Conservation (phyloP, 2,329 filamentous ascomycete genomes). For the Epichloe sp. region DNA sequence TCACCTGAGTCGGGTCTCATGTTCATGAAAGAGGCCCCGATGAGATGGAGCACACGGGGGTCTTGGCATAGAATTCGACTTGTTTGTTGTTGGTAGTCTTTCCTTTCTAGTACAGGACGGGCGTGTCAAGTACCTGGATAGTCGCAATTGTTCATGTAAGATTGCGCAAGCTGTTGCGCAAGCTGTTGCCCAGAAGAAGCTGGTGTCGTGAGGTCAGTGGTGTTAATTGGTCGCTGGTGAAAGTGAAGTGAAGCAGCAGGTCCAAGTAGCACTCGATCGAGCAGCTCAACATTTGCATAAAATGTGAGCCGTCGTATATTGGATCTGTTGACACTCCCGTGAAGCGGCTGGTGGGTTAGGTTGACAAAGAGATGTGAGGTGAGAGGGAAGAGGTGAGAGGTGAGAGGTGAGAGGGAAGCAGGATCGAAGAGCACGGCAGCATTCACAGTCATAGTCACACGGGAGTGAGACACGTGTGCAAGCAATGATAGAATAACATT, state of each 20-base stretch:
- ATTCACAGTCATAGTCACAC: slow-evolving; percentile 1
- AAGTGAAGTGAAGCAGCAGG: neutral
- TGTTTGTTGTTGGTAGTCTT: too few species aligned
- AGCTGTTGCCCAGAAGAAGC: neutral
- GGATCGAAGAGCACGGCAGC: neutral
- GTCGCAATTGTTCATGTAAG: neutral
- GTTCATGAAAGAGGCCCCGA: neutral
- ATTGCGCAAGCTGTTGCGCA: neutral
- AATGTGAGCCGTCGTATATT: neutral
- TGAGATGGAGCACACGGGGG: too few species aligned
- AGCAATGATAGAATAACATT: neutral
- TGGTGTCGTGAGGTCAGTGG: neutral
- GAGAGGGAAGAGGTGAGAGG: neutral
- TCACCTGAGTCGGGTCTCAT: slow-evolving; percentile 1
- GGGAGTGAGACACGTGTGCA: neutral
- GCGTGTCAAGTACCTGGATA: neutral
- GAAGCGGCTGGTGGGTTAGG: neutral
- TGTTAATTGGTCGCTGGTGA: neutral
- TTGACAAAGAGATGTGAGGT: neutral
- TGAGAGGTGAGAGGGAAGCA: neutral
- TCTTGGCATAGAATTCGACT: too few species aligned
- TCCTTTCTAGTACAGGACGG: neutral
- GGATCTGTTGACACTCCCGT: neutral
- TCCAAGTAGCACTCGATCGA: neutral
- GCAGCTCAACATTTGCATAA: neutral